Percentiles rank a stretch among this genome's conserved stretches.
Evolutionary conservation across 495 filamentous ascomycete species (phyloP).

Genomic region (Penicillium desertorum): DNA sequence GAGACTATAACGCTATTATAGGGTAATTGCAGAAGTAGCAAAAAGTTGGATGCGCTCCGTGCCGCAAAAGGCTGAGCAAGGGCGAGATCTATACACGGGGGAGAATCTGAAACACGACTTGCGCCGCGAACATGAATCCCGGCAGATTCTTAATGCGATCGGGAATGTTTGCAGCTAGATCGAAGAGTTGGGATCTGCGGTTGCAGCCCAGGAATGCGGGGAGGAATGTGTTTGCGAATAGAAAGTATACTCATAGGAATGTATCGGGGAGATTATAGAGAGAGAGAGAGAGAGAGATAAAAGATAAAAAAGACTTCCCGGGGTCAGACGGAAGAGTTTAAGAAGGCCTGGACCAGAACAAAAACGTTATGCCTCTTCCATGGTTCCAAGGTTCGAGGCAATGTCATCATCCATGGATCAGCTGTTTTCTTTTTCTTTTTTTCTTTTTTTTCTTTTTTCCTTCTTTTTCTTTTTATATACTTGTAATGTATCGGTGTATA

Average conservation of each 20-base stretch:
- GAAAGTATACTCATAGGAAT: not conserved
- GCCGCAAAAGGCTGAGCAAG: not conserved
- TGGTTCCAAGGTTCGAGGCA: conserved; percentile 4
- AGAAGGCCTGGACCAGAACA: conserved; percentile 1
- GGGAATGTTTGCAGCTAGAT: conserved; percentile 18
- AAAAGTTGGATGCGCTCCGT: not conserved
- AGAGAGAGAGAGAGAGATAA: not conserved
- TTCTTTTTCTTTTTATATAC: too few relatives aligned
- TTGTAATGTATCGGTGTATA: too few relatives aligned
- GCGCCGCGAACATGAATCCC: conserved; percentile 22
- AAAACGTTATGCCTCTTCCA: not conserved
- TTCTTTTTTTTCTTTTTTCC: not conserved
- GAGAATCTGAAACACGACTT: conserved; percentile 17
- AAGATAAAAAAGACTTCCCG: not conserved
- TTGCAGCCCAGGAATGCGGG: conserved; percentile 24
- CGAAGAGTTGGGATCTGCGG: conserved; percentile 23
- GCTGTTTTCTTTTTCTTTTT: not conserved
- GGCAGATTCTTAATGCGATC: conserved; percentile 17
- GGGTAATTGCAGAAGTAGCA: not conserved
- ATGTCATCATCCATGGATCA: conserved; percentile 2
- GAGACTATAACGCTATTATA: not conserved
- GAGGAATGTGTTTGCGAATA: conserved; percentile 19
- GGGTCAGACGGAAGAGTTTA: conserved; percentile 3
- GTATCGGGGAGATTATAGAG: not conserved
- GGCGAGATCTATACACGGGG: conserved; percentile 19